Conservation (phyloP, 2,329 filamentous ascomycete species). For the Diplodia seriata region DNA sequence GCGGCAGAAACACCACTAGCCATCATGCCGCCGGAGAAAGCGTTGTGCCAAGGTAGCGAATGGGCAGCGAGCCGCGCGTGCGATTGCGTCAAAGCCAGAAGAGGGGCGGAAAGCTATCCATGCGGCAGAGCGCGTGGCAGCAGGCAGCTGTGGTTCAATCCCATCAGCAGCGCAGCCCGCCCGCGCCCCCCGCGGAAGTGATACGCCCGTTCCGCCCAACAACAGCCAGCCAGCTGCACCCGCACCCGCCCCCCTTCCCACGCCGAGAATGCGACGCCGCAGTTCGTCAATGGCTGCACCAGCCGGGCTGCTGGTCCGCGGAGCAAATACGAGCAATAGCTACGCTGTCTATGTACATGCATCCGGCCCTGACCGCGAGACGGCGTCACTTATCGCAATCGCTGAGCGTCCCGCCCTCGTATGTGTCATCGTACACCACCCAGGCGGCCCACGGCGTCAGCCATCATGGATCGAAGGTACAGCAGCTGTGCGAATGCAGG, state of each 20-base stretch:
- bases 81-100: constrained; percentile 23
- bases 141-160: background rate
- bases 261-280: background rate
- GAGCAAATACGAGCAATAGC: background rate
- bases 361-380: background rate
- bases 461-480: background rate
- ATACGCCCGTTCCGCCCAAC: constrained; percentile 25
- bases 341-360: background rate
- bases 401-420: constrained; percentile 1
- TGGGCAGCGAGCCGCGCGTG: background rate
- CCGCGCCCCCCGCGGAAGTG: background rate
- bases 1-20: constrained; percentile 8
- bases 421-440: constrained; percentile 8
- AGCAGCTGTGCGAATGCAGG: background rate
- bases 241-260: too few species aligned
- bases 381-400: constrained; percentile 5
- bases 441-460: background rate
- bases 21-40: background rate
- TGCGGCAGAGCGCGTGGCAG: constrained; percentile 20
- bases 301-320: background rate
- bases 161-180: background rate
- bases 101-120: constrained; percentile 4
- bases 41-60: background rate
- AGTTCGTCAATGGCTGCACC: background rate
- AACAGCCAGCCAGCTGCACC: background rate